These are phyloP conservation scores for Cystoisospora suis DNA, from an alignment of 169 alveolate species.

Conservation along the genomic window DNA sequence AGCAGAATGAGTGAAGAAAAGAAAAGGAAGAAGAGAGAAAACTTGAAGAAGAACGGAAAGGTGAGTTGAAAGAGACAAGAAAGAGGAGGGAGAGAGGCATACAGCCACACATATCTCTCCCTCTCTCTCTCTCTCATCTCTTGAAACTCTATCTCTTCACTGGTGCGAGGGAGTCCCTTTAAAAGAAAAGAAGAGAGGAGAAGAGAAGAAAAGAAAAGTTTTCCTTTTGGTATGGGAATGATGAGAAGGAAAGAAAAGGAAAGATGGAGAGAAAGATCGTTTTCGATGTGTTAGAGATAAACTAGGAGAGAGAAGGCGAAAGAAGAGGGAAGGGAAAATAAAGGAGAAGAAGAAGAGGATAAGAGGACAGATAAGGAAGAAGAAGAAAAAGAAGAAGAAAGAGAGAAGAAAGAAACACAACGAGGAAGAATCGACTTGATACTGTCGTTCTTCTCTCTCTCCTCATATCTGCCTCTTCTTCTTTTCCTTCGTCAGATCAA, in stretches of 20 bases:
- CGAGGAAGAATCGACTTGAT: not conserved
- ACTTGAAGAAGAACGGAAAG: too few relatives aligned
- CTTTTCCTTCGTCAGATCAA: not conserved
- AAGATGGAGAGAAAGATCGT: too few relatives aligned
- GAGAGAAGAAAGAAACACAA: not conserved
- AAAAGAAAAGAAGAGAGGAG: not conserved
- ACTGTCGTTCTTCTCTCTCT: too few relatives aligned
- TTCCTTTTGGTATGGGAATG: not conserved
- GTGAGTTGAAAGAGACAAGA: not conserved
- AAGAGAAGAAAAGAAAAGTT: not conserved
- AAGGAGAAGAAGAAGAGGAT: not conserved
- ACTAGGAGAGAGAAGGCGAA: too few relatives aligned
- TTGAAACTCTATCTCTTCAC: too few relatives aligned
- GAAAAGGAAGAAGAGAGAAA: too few relatives aligned
- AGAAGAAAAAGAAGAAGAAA: not conserved
- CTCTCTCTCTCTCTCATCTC: too few relatives aligned
- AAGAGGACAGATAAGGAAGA: not conserved
- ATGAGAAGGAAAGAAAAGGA: not conserved
- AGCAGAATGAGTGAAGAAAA: not conserved
- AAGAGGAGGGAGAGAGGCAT: not conserved
- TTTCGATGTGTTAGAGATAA: too few relatives aligned
- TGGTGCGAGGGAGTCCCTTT: not conserved
- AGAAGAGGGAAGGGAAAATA: not conserved
- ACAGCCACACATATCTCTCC: too few relatives aligned
- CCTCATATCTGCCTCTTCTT: too few relatives aligned